Percentiles rank a stretch among this genome's conserved stretches.
Conservation (phyloP, 1,284 basidiomycete species). For the Wallemia ichthyophaga region DNA sequence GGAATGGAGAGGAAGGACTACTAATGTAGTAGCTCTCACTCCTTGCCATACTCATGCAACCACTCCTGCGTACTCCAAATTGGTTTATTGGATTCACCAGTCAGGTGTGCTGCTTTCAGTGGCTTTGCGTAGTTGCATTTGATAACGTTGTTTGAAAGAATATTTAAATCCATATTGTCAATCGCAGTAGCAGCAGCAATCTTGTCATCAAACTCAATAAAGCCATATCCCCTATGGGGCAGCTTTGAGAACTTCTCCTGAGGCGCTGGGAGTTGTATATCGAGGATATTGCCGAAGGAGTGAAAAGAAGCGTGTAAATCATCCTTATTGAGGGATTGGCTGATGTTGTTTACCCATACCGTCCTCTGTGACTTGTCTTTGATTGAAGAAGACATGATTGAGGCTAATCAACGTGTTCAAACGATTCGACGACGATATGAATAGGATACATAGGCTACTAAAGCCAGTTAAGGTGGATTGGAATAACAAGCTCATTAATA, state of each 20-base stretch:
- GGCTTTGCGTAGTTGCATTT: conserved; percentile 1
- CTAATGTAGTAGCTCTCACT: conserved; percentile 8
- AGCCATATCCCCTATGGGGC: neutral
- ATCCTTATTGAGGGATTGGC: neutral
- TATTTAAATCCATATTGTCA: conserved; percentile 1
- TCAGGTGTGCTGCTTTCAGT: neutral
- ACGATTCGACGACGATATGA: no score
- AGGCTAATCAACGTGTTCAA: no score
- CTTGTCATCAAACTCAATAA: neutral
- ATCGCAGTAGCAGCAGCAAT: neutral
- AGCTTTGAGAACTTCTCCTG: neutral
- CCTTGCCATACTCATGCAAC: neutral
- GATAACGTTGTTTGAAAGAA: neutral
- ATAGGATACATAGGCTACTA: no score
- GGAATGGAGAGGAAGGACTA: conserved; percentile 57
- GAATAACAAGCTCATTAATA: neutral
- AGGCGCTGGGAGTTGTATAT: neutral
- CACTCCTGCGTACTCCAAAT: neutral
- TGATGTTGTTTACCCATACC: neutral
- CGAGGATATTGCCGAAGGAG: neutral
- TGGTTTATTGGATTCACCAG: neutral
- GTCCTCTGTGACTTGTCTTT: neutral
- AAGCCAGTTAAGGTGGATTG: neutral
- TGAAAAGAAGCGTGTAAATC: neutral
- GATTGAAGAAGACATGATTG: neutral